Evolutionary conservation across 1,284 basidiomycete genomes (phyloP).

Genomic region (Phellinidium pouzarii): DNA sequence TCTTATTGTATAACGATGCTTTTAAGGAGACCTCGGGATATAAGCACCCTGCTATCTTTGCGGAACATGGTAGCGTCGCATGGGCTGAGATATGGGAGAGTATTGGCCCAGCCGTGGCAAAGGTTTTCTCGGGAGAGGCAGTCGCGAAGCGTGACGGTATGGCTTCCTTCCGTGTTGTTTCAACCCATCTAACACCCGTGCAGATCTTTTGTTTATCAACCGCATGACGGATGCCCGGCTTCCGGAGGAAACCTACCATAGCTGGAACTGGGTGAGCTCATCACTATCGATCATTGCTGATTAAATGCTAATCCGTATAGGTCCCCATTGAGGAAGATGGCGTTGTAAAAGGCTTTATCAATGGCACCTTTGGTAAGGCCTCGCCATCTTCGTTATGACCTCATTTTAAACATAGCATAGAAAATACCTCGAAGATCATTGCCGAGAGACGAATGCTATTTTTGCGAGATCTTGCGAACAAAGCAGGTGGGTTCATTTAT

Average conservation of each 20-base stretch:
- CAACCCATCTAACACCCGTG: background rate
- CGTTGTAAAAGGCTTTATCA: constrained; percentile 12
- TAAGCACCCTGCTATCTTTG: constrained; percentile 21
- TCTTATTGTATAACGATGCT: constrained; percentile 20
- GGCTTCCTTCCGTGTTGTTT: background rate
- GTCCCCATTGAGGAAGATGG: constrained; percentile 13
- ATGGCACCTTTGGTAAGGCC: constrained; percentile 16
- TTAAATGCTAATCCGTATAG: background rate
- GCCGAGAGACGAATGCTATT: constrained; percentile 15
- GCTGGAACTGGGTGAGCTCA: constrained; percentile 20
- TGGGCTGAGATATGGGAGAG: constrained; percentile 21
- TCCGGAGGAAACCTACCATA: constrained; percentile 21
- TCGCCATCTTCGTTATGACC: background rate
- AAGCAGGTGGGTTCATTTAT: constrained; percentile 6
- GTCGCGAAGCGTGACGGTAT: constrained; percentile 18
- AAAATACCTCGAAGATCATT: constrained; percentile 15
- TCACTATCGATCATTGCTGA: no score
- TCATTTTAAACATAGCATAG: background rate
- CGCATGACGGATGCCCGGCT: constrained; percentile 19
- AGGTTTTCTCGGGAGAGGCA: constrained; percentile 17
- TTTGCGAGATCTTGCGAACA: constrained; percentile 12
- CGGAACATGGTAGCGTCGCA: constrained; percentile 16
- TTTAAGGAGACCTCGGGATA: constrained; percentile 18
- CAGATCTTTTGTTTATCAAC: constrained; percentile 22
- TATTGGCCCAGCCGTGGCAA: constrained; percentile 13